Conservation (phyloP, 192 early-diverging fungal genomes). For the Rhizophagus clarus region DNA sequence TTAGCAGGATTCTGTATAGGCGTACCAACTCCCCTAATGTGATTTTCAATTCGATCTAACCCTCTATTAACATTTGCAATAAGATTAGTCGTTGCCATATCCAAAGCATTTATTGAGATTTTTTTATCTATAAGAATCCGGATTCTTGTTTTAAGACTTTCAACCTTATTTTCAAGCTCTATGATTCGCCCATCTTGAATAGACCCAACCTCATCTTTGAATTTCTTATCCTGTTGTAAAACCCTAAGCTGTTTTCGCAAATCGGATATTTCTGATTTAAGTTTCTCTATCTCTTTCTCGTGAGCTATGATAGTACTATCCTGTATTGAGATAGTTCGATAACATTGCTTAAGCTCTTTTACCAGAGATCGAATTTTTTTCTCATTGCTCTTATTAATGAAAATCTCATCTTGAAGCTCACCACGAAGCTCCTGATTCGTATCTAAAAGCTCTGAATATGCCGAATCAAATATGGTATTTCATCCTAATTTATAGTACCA, state of each 20-base stretch:
- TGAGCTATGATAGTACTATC: neutral
- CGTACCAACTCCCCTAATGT: neutral
- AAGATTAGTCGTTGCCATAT: neutral
- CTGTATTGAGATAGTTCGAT: neutral
- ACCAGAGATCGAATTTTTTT: neutral
- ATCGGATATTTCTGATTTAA: no score
- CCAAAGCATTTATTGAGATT: neutral
- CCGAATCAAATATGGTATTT: no score
- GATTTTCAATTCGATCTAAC: conserved; percentile 3
- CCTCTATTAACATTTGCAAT: neutral
- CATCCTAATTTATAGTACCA: no score
- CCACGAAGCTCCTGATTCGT: neutral
- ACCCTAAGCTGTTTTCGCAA: neutral
- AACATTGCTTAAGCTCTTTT: conserved; percentile 3
- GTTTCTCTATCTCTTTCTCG: neutral
- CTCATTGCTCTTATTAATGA: conserved; percentile 12
- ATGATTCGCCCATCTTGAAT: no score
- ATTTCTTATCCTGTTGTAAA: neutral
- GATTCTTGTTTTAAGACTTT: no score
- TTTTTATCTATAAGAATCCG: neutral
- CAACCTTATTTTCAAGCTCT: no score
- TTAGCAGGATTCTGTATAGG: neutral
- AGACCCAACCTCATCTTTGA: neutral
- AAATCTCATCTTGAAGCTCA: conserved; percentile 3
- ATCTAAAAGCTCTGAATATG: conserved; percentile 1